Evolutionary conservation across 148 eudicot species (phyloP).

Genomic region (Rhododendron vialii): DNA sequence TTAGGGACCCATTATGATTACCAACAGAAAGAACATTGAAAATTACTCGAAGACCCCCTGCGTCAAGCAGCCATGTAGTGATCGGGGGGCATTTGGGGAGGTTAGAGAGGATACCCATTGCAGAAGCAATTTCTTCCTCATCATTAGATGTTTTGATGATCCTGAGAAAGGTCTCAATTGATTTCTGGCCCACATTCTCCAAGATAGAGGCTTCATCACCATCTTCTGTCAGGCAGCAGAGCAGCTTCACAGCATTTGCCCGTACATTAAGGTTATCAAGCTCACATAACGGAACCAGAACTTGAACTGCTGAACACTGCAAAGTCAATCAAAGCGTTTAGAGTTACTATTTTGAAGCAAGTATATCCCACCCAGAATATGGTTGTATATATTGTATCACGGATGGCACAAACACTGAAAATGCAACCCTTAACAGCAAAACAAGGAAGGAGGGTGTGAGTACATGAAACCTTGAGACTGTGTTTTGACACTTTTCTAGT

Average conservation of each 20-base stretch:
- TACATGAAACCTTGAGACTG: background rate
- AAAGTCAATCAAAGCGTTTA: conserved; percentile 1
- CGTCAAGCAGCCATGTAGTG: conserved; percentile 26
- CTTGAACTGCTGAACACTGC: conserved; percentile 33
- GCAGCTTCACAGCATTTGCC: conserved; percentile 35
- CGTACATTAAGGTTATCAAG: conserved; percentile 17
- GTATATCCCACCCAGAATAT: background rate
- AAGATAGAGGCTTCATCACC: conserved; percentile 19
- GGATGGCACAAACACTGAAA: background rate
- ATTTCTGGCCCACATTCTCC: conserved; percentile 18
- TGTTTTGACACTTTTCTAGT: background rate
- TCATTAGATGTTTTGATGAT: conserved; percentile 27
- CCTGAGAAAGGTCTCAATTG: conserved; percentile 25
- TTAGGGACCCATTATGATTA: conserved; percentile 13
- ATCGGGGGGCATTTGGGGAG: conserved; percentile 22
- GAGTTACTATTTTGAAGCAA: background rate
- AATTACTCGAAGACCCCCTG: conserved; percentile 23
- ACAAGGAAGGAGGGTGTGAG: background rate
- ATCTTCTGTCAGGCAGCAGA: conserved; percentile 34
- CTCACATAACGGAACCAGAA: conserved; percentile 30
- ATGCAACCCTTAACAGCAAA: background rate
- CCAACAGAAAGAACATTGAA: conserved; percentile 9
- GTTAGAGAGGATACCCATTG: conserved; percentile 31
- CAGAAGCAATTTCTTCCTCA: conserved; percentile 33
- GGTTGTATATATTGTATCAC: background rate